These are phyloP conservation scores for Yamagishiella unicocca DNA, from an alignment of 139 green algal genomes.

Conservation along the genomic window DNA sequence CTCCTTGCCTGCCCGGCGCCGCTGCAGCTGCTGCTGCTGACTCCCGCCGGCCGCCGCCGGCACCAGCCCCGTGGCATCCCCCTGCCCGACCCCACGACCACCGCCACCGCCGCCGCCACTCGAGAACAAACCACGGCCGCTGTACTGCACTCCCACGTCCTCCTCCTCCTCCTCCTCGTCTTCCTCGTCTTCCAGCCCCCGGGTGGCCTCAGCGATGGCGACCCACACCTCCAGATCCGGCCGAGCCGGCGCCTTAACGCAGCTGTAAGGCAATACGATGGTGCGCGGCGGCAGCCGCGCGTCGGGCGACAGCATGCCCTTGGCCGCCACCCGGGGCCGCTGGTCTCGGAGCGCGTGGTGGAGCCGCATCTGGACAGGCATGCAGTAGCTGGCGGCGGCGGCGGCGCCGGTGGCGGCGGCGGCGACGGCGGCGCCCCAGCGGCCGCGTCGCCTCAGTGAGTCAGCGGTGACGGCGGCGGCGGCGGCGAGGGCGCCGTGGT, in stretches of 20 bases:
- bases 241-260: background rate
- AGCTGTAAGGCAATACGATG: constrained; percentile 34
- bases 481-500: background rate
- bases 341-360: background rate
- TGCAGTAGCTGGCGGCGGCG: background rate
- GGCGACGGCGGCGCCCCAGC: background rate
- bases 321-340: background rate
- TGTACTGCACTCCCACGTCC: background rate
- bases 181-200: background rate
- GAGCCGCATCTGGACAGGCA: constrained; percentile 28
- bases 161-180: background rate
- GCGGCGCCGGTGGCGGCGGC: background rate
- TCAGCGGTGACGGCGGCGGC: background rate
- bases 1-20: too few relatives aligned
- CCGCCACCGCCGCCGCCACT: too few relatives aligned
- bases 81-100: background rate
- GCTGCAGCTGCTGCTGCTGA: too few relatives aligned
- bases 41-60: too few relatives aligned
- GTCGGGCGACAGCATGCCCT: constrained; percentile 24
- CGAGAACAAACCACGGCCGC: background rate
- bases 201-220: background rate
- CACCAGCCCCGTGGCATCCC: background rate
- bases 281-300: background rate
- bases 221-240: background rate
- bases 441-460: background rate